These are phyloP conservation scores for Neospora caninum DNA, from an alignment of 169 alveolate genomes.

Conservation along the genomic window DNA sequence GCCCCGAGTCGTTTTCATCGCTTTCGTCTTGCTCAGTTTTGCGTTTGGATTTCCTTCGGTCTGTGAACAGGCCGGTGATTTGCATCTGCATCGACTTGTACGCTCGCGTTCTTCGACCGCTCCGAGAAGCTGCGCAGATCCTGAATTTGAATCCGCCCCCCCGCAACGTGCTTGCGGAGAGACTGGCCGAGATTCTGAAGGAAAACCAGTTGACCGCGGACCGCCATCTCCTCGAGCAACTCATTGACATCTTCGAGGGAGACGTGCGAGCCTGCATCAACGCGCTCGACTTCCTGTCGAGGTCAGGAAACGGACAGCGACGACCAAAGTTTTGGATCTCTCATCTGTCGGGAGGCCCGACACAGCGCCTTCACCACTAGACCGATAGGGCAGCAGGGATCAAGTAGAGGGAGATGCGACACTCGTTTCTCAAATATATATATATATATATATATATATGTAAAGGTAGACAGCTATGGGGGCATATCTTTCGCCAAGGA, in stretches of 20 bases:
- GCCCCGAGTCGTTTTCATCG: no score
- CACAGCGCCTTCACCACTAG: not conserved
- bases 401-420: no score
- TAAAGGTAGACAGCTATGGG: not conserved
- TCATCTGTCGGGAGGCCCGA: not conserved
- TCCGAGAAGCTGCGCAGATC: conserved; percentile 79
- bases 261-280: conserved; percentile 76
- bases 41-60: no score
- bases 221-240: conserved; percentile 71
- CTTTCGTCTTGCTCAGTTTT: not conserved
- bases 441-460: not conserved
- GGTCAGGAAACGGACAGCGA: conserved; percentile 16
- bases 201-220: conserved; percentile 71
- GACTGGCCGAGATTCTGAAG: conserved; percentile 75
- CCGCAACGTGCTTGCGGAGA: conserved; percentile 62
- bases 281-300: conserved; percentile 63
- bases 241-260: conserved; percentile 72
- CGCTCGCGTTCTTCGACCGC: conserved; percentile 78
- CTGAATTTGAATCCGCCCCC: conserved; percentile 76
- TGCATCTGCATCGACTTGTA: conserved; percentile 96
- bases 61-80: conserved; percentile 93
- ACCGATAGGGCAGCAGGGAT: no score
- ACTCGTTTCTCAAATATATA: no score
- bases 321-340: not conserved
- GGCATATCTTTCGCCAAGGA: no score